Conservation (phyloP, 1,284 basidiomycete species). For the Ustilago loliicola region DNA sequence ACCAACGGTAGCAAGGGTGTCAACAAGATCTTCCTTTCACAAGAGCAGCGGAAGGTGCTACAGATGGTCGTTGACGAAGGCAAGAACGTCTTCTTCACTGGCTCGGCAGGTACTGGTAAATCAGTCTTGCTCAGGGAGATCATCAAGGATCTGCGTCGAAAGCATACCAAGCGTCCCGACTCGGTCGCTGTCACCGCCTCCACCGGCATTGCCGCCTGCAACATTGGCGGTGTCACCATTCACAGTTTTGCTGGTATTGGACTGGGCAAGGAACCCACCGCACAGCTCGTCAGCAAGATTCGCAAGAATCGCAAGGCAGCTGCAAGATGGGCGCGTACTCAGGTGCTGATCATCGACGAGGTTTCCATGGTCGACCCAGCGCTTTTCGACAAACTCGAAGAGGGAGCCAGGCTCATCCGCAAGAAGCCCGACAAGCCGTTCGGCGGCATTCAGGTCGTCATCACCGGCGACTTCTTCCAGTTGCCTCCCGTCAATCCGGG, state of each 20-base stretch:
- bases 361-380: conserved; percentile 95
- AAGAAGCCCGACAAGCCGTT: conserved; percentile 77
- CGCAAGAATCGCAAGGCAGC: conserved; percentile 79
- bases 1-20: conserved; percentile 27
- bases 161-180: conserved; percentile 73
- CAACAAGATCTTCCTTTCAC: conserved; percentile 59
- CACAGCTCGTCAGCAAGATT: conserved; percentile 78
- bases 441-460: conserved; percentile 93
- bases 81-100: conserved; percentile 93
- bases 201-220: conserved; percentile 89
- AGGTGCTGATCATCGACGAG: conserved; percentile 94
- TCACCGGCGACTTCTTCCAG: conserved; percentile 97
- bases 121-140: conserved; percentile 92
- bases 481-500: conserved; percentile 84
- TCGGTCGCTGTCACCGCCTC: conserved; percentile 88
- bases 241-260: conserved; percentile 94
- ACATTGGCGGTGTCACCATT: conserved; percentile 91
- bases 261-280: conserved; percentile 79
- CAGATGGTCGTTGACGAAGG: conserved; percentile 62
- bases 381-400: conserved; percentile 88
- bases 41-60: conserved; percentile 65
- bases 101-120: conserved; percentile 93
- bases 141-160: conserved; percentile 77
- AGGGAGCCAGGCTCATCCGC: conserved; percentile 78
- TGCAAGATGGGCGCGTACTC: conserved; percentile 79